Percentiles rank a stretch among this genome's conserved stretches.
These are phyloP conservation scores for Mortierella antarctica DNA, from an alignment of 192 early-diverging fungal species.

Conservation along the genomic window DNA sequence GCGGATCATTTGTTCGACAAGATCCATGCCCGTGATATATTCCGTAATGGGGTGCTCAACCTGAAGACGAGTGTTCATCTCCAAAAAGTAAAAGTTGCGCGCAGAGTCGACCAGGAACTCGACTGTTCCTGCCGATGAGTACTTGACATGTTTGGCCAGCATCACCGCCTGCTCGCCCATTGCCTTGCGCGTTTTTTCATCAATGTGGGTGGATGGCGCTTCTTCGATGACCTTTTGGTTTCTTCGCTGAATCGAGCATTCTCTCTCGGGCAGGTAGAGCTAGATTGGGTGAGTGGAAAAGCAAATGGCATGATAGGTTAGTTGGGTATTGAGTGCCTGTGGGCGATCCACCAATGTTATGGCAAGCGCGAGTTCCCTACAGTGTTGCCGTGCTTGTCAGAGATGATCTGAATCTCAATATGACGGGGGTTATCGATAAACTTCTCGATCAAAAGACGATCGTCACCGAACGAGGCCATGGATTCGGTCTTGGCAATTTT, in stretches of 20 bases:
- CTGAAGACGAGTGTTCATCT: conserved; percentile 86
- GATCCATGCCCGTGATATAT: conserved; percentile 84
- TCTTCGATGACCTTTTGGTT: conserved; percentile 89
- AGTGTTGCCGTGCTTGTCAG: conserved; percentile 75
- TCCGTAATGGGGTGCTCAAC: conserved; percentile 88
- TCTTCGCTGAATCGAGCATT: conserved; percentile 85
- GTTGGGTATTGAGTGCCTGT: background rate
- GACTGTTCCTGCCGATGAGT: conserved; percentile 82
- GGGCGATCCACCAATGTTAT: too few relatives aligned
- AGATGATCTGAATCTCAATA: conserved; percentile 82
- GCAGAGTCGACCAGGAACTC: conserved; percentile 79
- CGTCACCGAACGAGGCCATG: conserved; percentile 88
- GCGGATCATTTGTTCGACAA: conserved; percentile 97
- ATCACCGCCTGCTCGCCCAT: conserved; percentile 86
- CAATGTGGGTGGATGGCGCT: conserved; percentile 81
- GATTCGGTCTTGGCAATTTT: conserved; percentile 85
- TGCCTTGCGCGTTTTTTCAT: conserved; percentile 66
- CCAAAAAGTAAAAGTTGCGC: conserved; percentile 84
- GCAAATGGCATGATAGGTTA: background rate
- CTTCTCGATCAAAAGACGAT: conserved; percentile 90
- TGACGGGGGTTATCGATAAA: conserved; percentile 88
- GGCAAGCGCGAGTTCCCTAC: conserved; percentile 5
- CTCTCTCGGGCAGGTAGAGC: conserved; percentile 91
- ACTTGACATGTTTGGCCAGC: conserved; percentile 78
- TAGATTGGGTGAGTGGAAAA: background rate